Evolutionary conservation across 202 grass and related monocot species (phyloP).

Genomic region (Thinopyrum obtusiflorum): DNA sequence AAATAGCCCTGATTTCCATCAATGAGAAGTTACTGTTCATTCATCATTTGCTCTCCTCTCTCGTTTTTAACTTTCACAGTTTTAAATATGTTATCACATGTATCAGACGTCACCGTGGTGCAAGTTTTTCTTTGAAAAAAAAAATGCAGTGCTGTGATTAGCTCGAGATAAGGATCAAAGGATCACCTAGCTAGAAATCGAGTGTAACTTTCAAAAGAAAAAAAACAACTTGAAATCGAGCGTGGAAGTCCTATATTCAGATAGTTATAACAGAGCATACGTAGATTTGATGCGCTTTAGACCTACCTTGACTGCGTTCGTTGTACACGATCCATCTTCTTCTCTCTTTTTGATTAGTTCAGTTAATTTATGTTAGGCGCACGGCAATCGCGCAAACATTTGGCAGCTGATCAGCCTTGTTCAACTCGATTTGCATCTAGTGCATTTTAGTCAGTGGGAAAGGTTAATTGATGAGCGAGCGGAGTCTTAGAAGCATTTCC

Average conservation of each 20-base stretch:
- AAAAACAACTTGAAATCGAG: too few relatives aligned
- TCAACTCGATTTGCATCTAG: neutral
- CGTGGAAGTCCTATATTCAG: neutral
- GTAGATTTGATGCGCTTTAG: conserved; percentile 1
- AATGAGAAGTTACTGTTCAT: too few relatives aligned
- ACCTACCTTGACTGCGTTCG: neutral
- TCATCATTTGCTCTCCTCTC: too few relatives aligned
- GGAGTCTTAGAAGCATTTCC: too few relatives aligned
- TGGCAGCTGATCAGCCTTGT: neutral
- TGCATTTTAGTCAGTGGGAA: neutral
- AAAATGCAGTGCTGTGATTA: neutral
- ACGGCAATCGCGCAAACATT: too few relatives aligned
- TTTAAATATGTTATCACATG: conserved; percentile 14
- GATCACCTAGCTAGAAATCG: neutral
- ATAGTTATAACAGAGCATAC: neutral
- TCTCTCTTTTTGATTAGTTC: too few relatives aligned
- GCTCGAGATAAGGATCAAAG: neutral
- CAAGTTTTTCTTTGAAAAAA: neutral
- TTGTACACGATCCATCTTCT: too few relatives aligned
- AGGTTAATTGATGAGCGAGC: too few relatives aligned
- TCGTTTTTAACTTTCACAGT: too few relatives aligned
- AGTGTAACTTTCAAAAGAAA: too few relatives aligned
- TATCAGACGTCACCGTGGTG: neutral
- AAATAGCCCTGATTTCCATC: too few relatives aligned
- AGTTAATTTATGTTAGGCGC: too few relatives aligned